A percentile compares a stretch with the other conserved stretches of the same genome.
Conservation (phyloP, 768 basidiomycete species). For the Strobilomyces confusus region DNA sequence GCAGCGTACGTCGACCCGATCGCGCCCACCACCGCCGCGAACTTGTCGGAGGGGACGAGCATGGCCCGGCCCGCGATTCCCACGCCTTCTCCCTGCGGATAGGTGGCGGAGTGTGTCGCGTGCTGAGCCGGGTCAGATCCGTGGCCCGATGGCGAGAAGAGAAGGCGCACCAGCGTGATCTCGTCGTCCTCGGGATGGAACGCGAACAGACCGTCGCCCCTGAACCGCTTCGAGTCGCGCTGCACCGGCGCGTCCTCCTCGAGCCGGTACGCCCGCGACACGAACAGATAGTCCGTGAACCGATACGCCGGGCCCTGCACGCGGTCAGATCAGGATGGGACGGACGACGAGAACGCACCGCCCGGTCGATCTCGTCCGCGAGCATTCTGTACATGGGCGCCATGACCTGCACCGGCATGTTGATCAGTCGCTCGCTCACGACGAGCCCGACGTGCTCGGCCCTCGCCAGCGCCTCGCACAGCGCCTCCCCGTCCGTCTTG, state of each 20-base stretch:
- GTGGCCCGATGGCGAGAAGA: no score
- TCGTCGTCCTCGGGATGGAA: constrained; percentile 88
- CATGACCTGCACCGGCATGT: constrained; percentile 92
- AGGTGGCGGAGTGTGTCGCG: constrained; percentile 28
- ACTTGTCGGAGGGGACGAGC: constrained; percentile 47
- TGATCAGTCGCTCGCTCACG: constrained; percentile 84
- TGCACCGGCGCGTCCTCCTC: constrained; percentile 53
- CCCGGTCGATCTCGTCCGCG: constrained; percentile 73
- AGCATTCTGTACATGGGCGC: constrained; percentile 94
- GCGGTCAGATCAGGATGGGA: background rate
- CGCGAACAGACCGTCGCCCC: constrained; percentile 53
- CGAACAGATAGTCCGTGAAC: constrained; percentile 71
- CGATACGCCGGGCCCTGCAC: constrained; percentile 55
- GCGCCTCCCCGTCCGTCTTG: constrained; percentile 45
- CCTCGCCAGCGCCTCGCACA: constrained; percentile 51
- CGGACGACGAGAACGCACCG: constrained; percentile 55
- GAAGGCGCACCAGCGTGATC: constrained; percentile 51
- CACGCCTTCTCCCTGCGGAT: constrained; percentile 57
- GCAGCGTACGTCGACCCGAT: constrained; percentile 36
- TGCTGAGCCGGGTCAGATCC: constrained; percentile 7
- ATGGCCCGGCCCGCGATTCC: constrained; percentile 67
- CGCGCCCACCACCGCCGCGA: constrained; percentile 38
- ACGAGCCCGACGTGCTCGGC: constrained; percentile 70
- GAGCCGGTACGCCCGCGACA: constrained; percentile 77
- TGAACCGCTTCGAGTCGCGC: constrained; percentile 39